These are phyloP conservation scores for Solanum tarapatanum DNA, from an alignment of 257 asterid species.

Conservation along the genomic window DNA sequence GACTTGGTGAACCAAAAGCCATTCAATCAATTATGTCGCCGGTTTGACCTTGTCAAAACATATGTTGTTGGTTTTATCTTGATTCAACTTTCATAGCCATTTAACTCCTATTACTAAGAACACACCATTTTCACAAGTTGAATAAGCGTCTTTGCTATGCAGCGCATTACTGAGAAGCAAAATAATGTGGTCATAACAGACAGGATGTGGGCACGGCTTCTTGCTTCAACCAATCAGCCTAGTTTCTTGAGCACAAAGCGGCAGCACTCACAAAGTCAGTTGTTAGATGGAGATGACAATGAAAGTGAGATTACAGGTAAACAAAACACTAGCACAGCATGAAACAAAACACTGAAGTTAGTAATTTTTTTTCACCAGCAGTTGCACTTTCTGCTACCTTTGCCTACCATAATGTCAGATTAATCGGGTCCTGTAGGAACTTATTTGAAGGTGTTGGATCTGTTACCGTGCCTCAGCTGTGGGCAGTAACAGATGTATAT, in stretches of 20 bases:
- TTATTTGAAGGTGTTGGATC: constrained; percentile 22
- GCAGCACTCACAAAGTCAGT: constrained; percentile 4
- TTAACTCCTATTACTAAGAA: background rate
- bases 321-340: constrained; percentile 4
- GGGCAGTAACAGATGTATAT: constrained; percentile 16
- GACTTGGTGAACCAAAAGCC: background rate
- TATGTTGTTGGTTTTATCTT: background rate
- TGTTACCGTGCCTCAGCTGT: constrained; percentile 52
- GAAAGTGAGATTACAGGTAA: constrained; percentile 15
- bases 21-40: background rate
- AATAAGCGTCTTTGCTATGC: background rate
- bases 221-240: constrained; percentile 50
- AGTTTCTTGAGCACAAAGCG: constrained; percentile 21
- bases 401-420: constrained; percentile 16
- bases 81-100: background rate
- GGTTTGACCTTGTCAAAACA: background rate
- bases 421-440: constrained; percentile 34
- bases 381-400: constrained; percentile 7
- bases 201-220: constrained; percentile 49
- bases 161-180: constrained; percentile 36
- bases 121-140: background rate
- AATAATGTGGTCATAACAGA: constrained; percentile 43
- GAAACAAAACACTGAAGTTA: constrained; percentile 3
- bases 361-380: background rate
- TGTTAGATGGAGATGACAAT: constrained; percentile 8